These are phyloP conservation scores for Fistulinella cinereoalba DNA, from an alignment of 1,284 basidiomycete species.

Conservation along the genomic window DNA sequence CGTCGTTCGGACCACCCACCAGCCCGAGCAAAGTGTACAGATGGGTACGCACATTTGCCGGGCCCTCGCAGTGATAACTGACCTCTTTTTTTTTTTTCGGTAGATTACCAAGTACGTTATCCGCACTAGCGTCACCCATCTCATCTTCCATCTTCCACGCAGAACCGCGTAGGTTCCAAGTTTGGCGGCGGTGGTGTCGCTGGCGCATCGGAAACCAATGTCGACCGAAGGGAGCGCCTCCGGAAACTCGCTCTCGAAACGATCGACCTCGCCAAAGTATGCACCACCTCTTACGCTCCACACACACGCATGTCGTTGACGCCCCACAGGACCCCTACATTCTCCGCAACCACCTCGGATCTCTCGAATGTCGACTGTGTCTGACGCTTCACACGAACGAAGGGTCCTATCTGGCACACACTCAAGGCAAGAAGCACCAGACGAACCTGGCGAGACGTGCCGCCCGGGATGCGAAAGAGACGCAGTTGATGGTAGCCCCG, in stretches of 20 bases:
- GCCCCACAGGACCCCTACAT: constrained; percentile 89
- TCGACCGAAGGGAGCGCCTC: constrained; percentile 92
- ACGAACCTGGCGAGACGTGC: constrained; percentile 97
- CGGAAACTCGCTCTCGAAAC: constrained; percentile 95
- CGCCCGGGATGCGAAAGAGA: constrained; percentile 92
- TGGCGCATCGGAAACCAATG: constrained; percentile 89
- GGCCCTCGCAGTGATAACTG: background rate
- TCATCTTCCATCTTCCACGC: constrained; percentile 3
- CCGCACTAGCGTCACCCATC: background rate
- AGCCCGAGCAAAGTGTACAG: background rate
- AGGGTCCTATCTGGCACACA: constrained; percentile 98
- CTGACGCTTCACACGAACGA: constrained; percentile 98
- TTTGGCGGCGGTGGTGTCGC: constrained; percentile 95
- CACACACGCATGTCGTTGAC: constrained; percentile 4
- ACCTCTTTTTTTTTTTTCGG: constrained; percentile 1
- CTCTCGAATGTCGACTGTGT: constrained; percentile 96
- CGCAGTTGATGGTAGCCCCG: constrained; percentile 81
- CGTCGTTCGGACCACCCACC: constrained; percentile 2
- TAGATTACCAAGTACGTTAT: constrained; percentile 47
- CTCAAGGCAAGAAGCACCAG: constrained; percentile 99
- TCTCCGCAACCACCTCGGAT: constrained; percentile 95
- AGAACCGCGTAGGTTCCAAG: constrained; percentile 95
- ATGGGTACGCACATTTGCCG: constrained; percentile 27
- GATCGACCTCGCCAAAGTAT: constrained; percentile 90
- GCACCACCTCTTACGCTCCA: background rate